Evolutionary conservation across 768 basidiomycete species (phyloP), one percentile per base, ranked within the genome.

Genomic region (Kwoniella sp.): DNA sequence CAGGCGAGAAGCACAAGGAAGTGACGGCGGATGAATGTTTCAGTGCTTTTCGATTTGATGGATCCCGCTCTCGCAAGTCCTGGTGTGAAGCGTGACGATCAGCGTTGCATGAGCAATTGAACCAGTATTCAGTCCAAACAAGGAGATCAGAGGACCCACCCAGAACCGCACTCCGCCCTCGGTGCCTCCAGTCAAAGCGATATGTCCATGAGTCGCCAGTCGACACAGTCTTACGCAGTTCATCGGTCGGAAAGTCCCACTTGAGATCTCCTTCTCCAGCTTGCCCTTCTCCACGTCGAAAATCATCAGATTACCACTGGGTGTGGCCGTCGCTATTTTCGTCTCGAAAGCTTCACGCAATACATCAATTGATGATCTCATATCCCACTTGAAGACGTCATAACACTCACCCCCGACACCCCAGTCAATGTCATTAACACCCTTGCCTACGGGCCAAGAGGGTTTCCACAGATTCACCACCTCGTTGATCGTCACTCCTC

Each of bases 361-460:
- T 20, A 55, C 20, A 13, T n/a, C n/a, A n/a, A n/a, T n/a, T n/a
- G n/a, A n/a, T n/a, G n/a, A n/a, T n/a, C n/a, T n/a, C n/a, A n/a
- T n/a, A n/a, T n/a, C n/a, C n/a, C n/a, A n/a, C n/a, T 45, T 11
- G 41, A 11, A 45, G 53, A 28, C 31, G 26, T 41, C 29, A 55
- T 7, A 20, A 4, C 34, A 71, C 78, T 61, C 56, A 80, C 79
- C 55, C 50, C 76, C 77, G 0, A 70, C 66, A 11, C 77, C 79
- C 79, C 79, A 80, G 51, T 78, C 78, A 4, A 80, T 38, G 61
- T 71, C 73, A 51, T 75, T 79, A 4, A 80, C 74, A 37, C 72
- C 71, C 47, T 77, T 74, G 8, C 74, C 69, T 2, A 70, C 70
- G 7, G 70, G 66, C 67, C 76, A 77, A 31, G 56, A 53, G 0